A percentile compares a stretch with the other conserved stretches of the same genome.
phyloP scores from a whole-genome alignment of 345 rosid species.

The Acer saccharum region DNA sequence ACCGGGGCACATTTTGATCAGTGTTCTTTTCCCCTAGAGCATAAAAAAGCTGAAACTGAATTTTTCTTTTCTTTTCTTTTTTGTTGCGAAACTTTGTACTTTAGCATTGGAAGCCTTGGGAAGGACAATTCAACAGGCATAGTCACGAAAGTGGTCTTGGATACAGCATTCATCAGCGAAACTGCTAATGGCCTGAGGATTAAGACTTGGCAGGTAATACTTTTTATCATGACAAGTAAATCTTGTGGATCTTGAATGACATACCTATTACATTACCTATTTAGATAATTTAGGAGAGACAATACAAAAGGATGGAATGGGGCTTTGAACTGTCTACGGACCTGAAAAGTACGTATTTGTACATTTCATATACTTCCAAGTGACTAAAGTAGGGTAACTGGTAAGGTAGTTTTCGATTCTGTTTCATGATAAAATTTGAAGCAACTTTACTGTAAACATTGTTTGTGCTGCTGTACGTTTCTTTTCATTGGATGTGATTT shows the following conservation, averaged over 20 bases:
- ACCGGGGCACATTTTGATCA: background rate
- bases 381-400: background rate
- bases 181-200: constrained; percentile 93
- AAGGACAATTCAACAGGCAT: constrained; percentile 72
- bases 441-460: background rate
- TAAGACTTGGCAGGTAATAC: constrained; percentile 95
- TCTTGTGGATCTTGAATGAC: background rate
- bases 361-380: background rate
- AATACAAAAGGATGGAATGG: background rate
- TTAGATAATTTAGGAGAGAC: background rate
- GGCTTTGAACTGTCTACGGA: background rate
- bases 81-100: constrained; percentile 12
- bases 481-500: background rate
- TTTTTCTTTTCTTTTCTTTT: constrained; percentile 9
- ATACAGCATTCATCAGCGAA: constrained; percentile 74
- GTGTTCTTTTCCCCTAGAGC: background rate
- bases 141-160: constrained; percentile 83
- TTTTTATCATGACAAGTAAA: background rate
- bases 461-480: background rate
- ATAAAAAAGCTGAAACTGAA: background rate
- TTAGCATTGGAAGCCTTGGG: constrained; percentile 95
- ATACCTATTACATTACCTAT: background rate
- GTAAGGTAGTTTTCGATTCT: background rate
- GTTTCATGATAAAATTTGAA: background rate
- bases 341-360: background rate